phyloP scores from a whole-genome alignment of 345 rosid genomes.

The Arabidopsis arenosa region DNA sequence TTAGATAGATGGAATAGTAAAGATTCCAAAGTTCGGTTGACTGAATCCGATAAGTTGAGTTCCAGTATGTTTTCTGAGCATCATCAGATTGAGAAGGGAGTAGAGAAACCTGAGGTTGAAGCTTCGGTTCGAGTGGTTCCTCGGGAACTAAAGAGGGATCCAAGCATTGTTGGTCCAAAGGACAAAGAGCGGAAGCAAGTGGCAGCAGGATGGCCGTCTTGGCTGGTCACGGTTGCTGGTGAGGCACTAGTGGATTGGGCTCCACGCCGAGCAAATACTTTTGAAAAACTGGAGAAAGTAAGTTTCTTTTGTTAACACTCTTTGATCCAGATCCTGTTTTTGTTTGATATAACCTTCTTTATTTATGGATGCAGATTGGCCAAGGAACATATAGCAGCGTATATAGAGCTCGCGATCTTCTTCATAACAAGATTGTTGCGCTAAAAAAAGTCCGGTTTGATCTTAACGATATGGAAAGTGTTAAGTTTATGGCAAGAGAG shows the following conservation, averaged over 20 bases:
- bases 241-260: conserved; percentile 90
- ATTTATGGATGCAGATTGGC: conserved; percentile 74
- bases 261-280: conserved; percentile 77
- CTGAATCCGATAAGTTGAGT: conserved; percentile 56
- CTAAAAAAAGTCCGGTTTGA: conserved; percentile 84
- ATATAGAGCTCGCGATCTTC: conserved; percentile 78
- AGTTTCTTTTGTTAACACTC: conserved; percentile 31
- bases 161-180: conserved; percentile 40
- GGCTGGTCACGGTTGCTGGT: conserved; percentile 82
- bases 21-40: conserved; percentile 57
- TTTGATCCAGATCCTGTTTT: background rate
- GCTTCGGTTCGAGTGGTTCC: conserved; percentile 18
- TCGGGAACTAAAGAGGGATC: conserved; percentile 7
- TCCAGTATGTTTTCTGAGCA: conserved; percentile 52
- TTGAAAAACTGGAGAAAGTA: conserved; percentile 88
- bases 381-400: conserved; percentile 96
- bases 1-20: conserved; percentile 49
- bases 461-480: conserved; percentile 75
- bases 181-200: conserved; percentile 58
- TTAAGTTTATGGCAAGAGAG: conserved; percentile 94
- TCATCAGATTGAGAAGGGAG: conserved; percentile 58
- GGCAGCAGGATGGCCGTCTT: conserved; percentile 76
- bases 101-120: background rate
- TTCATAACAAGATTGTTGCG: conserved; percentile 74
- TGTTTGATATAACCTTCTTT: background rate